Evolutionary conservation across 768 basidiomycete genomes (phyloP), one percentile per base, ranked within the genome.

Genomic region (Xerocomus spinulosus): DNA sequence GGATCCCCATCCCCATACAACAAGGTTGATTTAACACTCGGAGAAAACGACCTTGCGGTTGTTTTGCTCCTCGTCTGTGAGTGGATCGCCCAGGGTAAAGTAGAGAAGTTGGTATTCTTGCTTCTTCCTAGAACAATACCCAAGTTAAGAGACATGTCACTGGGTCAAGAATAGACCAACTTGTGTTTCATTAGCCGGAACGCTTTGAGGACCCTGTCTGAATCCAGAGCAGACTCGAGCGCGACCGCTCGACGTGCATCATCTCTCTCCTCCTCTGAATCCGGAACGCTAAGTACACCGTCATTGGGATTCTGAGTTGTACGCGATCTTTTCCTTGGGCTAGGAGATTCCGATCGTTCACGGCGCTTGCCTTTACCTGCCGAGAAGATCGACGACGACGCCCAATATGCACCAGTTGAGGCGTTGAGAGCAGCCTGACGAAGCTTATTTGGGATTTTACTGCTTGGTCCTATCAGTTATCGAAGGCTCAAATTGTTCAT

Each of bases 101-200:
- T 82, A 86, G 25, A 96, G 71, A 15, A 95, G 79, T 62, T 96
- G 92, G 60, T 88, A 92, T 37, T 85, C 73, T 49, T 78, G 70
- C 55, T 74, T 58, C 34, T 48, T 54, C 51, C 68, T 68, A 33
- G 15, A 50, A 47, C 13, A 20, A 33, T 14, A 14, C 2, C 18
- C 24, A 40, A 17, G 34, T 44, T 21, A 20, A 47, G 25, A 12
- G 15, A 8, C 35, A 9, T 13, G 23, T 40, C 21, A 39, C 42
- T 34, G 6, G 28, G 4, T 25, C 21, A 17, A 21, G 42, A 39
- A 10, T 39, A n/a, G 20, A 68, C 77, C 59, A 32, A 79, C 83
- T 64, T 71, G 14, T 42, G 55, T 36, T 62, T 62, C 9, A 71
- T 69, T 9, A 85, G 61, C 44, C 82, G 68, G 58, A 87, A 84